Evolutionary conservation across 345 rosid species (phyloP).

Genomic region (Bruguiera parviflora): DNA sequence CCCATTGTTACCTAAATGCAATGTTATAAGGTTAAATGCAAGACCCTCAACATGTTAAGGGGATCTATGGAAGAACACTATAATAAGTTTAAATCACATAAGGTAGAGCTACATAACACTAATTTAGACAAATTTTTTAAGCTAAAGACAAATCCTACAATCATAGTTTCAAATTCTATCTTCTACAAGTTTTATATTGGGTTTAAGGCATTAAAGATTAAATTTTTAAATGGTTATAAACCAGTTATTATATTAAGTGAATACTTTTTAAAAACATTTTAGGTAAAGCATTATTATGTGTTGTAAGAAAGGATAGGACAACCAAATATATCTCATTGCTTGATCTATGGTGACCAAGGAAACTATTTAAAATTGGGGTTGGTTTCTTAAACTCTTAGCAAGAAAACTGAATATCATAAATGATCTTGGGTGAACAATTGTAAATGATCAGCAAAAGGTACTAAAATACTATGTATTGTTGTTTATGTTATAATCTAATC

Average conservation of each 20-base stretch:
- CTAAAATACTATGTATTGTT: not conserved
- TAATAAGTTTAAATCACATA: no score
- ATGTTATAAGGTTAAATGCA: no score
- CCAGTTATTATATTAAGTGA: not conserved
- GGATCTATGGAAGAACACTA: no score
- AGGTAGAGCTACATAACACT: fast-evolving
- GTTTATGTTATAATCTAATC: no score
- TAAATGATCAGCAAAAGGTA: not conserved
- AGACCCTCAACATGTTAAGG: no score
- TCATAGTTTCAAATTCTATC: no score
- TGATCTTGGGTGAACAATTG: not conserved
- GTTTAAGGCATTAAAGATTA: not conserved
- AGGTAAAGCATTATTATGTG: not conserved
- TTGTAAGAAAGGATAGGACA: not conserved
- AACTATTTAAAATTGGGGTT: not conserved
- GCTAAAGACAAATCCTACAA: no score
- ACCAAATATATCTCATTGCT: not conserved
- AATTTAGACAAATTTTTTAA: no score
- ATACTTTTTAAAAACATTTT: not conserved
- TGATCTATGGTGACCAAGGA: not conserved
- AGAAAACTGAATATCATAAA: not conserved
- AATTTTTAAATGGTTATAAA: not conserved
- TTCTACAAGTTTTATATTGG: not conserved
- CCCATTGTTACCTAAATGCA: fast-evolving
- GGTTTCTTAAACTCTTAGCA: not conserved